Evolutionary conservation across 2,329 filamentous ascomycete species (phyloP).

Genomic region (Calonectria hawksworthii): DNA sequence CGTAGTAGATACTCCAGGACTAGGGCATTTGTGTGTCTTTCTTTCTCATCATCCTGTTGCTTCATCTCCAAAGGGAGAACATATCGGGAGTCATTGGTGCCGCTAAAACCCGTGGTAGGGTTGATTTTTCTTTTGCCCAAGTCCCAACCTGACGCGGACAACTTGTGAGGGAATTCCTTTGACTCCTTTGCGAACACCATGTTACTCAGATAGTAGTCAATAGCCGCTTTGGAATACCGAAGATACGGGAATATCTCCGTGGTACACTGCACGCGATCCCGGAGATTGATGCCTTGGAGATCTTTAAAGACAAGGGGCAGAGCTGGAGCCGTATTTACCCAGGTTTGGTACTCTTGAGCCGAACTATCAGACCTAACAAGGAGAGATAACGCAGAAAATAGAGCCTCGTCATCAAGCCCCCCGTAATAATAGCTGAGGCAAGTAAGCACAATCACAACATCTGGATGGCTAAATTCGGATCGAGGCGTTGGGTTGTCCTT

Average conservation of each 20-base stretch:
- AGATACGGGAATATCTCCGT: constrained; percentile 66
- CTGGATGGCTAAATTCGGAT: constrained; percentile 74
- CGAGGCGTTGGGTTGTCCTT: constrained; percentile 69
- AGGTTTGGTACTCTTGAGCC: constrained; percentile 63
- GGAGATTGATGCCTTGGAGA: constrained; percentile 69
- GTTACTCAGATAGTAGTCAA: constrained; percentile 74
- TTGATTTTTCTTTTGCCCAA: constrained; percentile 62
- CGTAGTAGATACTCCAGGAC: constrained; percentile 73
- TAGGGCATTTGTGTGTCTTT: constrained; percentile 76
- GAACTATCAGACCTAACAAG: constrained; percentile 67
- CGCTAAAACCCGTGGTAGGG: constrained; percentile 76
- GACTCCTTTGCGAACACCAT: constrained; percentile 73
- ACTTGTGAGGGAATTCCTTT: constrained; percentile 73
- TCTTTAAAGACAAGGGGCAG: constrained; percentile 56
- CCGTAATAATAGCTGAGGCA: constrained; percentile 69
- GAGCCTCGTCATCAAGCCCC: constrained; percentile 65
- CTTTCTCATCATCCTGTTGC: constrained; percentile 67
- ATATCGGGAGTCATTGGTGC: constrained; percentile 75
- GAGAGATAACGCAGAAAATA: constrained; percentile 61
- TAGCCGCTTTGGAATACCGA: constrained; percentile 62
- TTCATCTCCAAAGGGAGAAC: constrained; percentile 69
- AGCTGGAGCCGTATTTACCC: constrained; percentile 54
- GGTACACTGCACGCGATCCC: constrained; percentile 64
- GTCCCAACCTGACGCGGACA: constrained; percentile 79
- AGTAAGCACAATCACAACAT: constrained; percentile 69